Base-by-base conservation (phyloP, 495 filamentous ascomycete species). In the Podospora australis region DNA sequence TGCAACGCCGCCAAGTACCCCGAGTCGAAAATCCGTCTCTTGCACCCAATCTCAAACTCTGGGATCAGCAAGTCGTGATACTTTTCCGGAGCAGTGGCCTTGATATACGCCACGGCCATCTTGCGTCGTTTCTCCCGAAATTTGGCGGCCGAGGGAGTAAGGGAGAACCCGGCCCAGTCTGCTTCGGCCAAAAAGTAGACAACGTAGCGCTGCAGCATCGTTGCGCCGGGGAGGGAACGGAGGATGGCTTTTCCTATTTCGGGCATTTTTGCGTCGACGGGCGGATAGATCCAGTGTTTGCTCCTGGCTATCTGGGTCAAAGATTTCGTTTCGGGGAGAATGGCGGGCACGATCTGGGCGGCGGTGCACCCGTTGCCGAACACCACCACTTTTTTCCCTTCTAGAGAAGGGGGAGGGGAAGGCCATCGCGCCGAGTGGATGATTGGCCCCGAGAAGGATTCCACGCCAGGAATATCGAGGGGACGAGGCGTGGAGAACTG, bases 341-440 rank as follows among this genome's bases (percentile, higher is more conserved):
- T 59, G 16, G 36, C 36, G 4, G 71, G 70, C 23, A 74, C 69
- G 9, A 74, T 62, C 50, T 74, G 70, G 14, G 69, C 60, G 4
- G 66, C 71, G 19, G 58, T 78, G 58, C 80, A 85, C 7, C 81
- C 81, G 9, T 80, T 80, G 3, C 81, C 81, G 42, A 85, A 58
- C 19, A 85, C 68, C 30, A 81, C 67, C 5, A 85, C 73, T 34
- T 74, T 60, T 52, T 82, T 83, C 14, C 64, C 67, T 6, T 55
- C 52, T 25, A 80, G 57, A 26, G 75, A 63, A 13, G 75, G 54
- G 5, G 60, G 53, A 11, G 67, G 52, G 30, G 75, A 51, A n/a
- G n/a, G n/a, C 81, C 81, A 85, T 20, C 75, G 59, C 5, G 78
- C 76, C 1, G 81, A 77, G 51, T 85, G 81, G 34, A 80, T 71